These are phyloP conservation scores for Neltuma alba DNA, from an alignment of 306 rosid genomes.

Conservation along the genomic window DNA sequence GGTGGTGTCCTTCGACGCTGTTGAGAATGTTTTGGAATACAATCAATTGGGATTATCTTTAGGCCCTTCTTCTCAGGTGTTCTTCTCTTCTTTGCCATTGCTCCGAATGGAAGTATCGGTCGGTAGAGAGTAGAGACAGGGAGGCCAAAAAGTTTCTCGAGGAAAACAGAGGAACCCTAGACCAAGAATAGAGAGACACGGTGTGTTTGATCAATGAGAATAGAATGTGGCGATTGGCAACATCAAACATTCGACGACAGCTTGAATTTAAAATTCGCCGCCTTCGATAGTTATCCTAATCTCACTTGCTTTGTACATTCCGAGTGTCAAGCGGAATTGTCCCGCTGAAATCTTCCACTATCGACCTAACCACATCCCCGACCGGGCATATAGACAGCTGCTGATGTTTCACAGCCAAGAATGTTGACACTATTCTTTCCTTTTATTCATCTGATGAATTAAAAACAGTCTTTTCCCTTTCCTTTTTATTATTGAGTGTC, in stretches of 20 bases:
- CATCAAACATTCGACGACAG: neutral
- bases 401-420: neutral
- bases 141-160: neutral
- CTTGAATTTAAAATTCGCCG: conserved; percentile 32
- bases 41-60: too few species aligned
- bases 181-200: neutral
- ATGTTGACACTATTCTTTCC: neutral
- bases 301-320: neutral
- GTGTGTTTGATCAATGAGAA: conserved; percentile 14
- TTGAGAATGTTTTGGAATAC: conserved; percentile 44
- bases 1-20: conserved; percentile 36
- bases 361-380: neutral
- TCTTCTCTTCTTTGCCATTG: conserved; percentile 56
- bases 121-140: conserved; percentile 2
- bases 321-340: neutral
- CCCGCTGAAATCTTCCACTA: neutral
- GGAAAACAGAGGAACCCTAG: conserved; percentile 21
- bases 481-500: neutral
- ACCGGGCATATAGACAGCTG: neutral
- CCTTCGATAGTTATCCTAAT: neutral
- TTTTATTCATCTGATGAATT: neutral
- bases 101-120: neutral
- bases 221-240: conserved; percentile 25
- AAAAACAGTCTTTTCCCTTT: neutral
- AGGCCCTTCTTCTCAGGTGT: conserved; percentile 22